Base-by-base conservation (phyloP, 2,329 filamentous ascomycete genomes). In the Chaetomiaceae sp. region DNA sequence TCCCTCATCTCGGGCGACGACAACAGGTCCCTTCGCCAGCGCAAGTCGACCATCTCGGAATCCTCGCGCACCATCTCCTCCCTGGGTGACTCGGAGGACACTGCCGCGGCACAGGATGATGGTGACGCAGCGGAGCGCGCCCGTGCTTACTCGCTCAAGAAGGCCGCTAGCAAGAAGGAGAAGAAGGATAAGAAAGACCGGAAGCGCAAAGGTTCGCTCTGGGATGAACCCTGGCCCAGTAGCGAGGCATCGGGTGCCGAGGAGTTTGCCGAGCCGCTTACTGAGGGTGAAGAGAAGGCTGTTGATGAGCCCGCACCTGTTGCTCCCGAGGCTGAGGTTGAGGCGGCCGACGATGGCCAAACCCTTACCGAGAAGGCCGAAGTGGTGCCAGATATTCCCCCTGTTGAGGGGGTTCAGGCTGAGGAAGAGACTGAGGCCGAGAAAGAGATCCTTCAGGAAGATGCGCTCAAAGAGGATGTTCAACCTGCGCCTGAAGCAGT, bases 131-230 rank as follows among this genome's bases (percentile, higher is more conserved):
- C 14, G 51, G 48, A 4, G 50, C 53, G 16, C 16, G 30, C n/a
- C 38, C 41, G 21, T 18, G 33, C 38, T 6, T 45, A 58, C 25
- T 51, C 54, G n/a, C 49, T 58, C 45, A 58, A 57, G 33, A 53
- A 36, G 46, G 54, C 46, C 3, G 38, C 37, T 1, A 34, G 40
- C 5, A 67, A 66, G 61, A 69, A 66, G 55, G 61, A 51, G 14
- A 57, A 54, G 57, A 55, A 54, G 41, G 50, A 56, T n/a, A 55
- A 52, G 48, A 55, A 52, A 41, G 25, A 23, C 6, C 23, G 36
- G 23, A 25, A 41, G 10, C 44, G 46, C 18, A 53, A 51, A 54
- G 42, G 6, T 25, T 33, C 43, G 1, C 40, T 23, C 5, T 49
- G 48, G 51, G 52, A 51, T 16, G 56, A 50, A 23, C 45, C 50